Base-by-base conservation (phyloP, 2,329 filamentous ascomycete genomes). In the Ilyonectria mors-panacis region DNA sequence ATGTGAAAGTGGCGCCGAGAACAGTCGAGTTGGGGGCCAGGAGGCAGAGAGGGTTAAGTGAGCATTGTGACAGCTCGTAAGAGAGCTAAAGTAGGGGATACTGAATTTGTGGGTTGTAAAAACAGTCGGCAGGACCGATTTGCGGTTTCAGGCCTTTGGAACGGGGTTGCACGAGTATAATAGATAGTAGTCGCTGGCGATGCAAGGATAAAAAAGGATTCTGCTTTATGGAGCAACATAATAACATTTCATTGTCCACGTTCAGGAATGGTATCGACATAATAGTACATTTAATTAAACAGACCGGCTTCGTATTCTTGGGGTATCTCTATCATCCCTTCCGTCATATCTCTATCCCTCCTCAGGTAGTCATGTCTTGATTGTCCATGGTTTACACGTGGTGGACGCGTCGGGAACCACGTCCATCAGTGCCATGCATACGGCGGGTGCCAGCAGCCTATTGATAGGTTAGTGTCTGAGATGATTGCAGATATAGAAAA, bases 401-500 rank as follows among this genome's bases (percentile, higher is more conserved):
- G 53, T 70, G 75, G 58, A 63, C 70, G 56, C 65, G 83, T 66
- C 78, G 85, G 63, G 82, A 85, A 65, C 89, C 88, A 42, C 90
- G 88, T 2, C 92, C 92, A 79, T 94, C 92, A 53, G 92, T 94
- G 45, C 92, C 92, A 73, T 89, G 88, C 91, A 93, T 93, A 62
- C 92, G 86, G 66, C 92, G 86, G 56, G 91, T 92, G 30, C 92
- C 92, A 73, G 92, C 91, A 78, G 91, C 92, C 90, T 92, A 56
- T 30, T 47, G 9, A 15, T 4, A 33, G 33, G 55, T 66, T 39
- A 71, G 61, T 26, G 37, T 76, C 17, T 48, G 17, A 30, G 6
- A 12, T 45, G 12, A 13, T 47, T 35, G 21, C n/a, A 17, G 12
- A 23, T 21, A 19, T 12, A 23, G n/a, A 2, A 23, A 26, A 26